Evolutionary conservation across 495 filamentous ascomycete species (phyloP), one percentile per base, ranked within the genome.

Genomic region (Hypoxylon crocopeplum): DNA sequence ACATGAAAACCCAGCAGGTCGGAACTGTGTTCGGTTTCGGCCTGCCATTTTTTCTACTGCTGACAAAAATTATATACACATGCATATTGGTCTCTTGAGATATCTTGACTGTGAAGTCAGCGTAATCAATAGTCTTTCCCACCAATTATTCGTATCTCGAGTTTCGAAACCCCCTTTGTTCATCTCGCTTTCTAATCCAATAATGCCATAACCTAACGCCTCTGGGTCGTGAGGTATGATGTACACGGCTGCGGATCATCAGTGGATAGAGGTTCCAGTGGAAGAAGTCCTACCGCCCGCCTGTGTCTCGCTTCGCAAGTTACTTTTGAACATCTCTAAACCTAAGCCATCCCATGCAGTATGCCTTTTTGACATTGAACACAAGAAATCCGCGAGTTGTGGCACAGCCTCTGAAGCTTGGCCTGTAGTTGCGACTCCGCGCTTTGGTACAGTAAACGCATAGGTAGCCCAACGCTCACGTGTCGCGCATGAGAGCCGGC

Each of bases 161-260:
- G 12, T 34, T 34, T 34, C 3, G 11, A 50, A 42, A 25, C 44
- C 15, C 33, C 37, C 50, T 22, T 51, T 51, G 38, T 15, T 49
- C 45, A 29, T 50, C 61, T 47, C 55, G 37, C 37, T 34, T 51
- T 59, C 49, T 64, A 64, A 21, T 40, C 45, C 32, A 64, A 59
- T 20, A 16, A 33, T 32, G 27, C 15, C 32, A 24, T 39, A 48
- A 22, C 36, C 32, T 25, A 37, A 55, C 38, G 22, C 25, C 48
- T 24, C 19, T 25, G 37, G 47, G 48, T 17, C 20, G 27, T 39
- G 37, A 24, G 21, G 33, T 17, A 25, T 24, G 10, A 7, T 37
- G 1, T 21, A 48, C 25, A 41, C 56, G 29, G 41, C 11, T 34
- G 32, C 12, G 24, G 27, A 13, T 32, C 13, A n/a, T n/a, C n/a